Conservation (phyloP, 768 basidiomycete species). For the Podaxis sp. region DNA sequence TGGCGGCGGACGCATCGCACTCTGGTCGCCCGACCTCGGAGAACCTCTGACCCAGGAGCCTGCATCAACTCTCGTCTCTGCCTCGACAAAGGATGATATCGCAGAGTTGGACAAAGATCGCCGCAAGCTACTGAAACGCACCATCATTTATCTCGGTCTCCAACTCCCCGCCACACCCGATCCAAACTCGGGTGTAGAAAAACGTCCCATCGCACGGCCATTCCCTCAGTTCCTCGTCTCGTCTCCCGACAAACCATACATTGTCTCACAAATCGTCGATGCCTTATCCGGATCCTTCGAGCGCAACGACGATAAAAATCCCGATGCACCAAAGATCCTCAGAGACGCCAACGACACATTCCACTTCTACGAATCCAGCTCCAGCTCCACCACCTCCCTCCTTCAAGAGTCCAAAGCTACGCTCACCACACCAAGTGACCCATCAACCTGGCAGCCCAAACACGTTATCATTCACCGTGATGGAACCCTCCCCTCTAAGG, state of each 20-base stretch:
- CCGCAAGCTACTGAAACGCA: slow-evolving; percentile 27
- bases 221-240: slow-evolving; percentile 65
- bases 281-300: slow-evolving; percentile 31
- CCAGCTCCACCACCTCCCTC: slow-evolving; percentile 28
- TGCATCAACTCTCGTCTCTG: slow-evolving; percentile 6
- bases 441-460: slow-evolving; percentile 43
- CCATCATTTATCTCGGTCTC: slow-evolving; percentile 34
- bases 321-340: slow-evolving; percentile 30
- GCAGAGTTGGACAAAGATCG: slow-evolving; percentile 5
- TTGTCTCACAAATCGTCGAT: slow-evolving; percentile 40
- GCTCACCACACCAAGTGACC: slow-evolving; percentile 23
- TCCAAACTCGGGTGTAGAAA: slow-evolving; percentile 30
- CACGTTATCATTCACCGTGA: slow-evolving; percentile 54
- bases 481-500: slow-evolving; percentile 44
- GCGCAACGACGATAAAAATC: slow-evolving; percentile 26
- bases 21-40: slow-evolving; percentile 7
- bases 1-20: slow-evolving; percentile 10
- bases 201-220: slow-evolving; percentile 34
- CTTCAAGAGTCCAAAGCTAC: slow-evolving; percentile 23
- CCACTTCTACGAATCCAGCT: slow-evolving; percentile 46
- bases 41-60: slow-evolving; percentile 23
- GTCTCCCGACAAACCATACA: slow-evolving; percentile 37
- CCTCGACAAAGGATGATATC: background rate
- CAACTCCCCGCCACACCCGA: slow-evolving; percentile 30
- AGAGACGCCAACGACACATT: slow-evolving; percentile 75